phyloP scores from a whole-genome alignment of 768 basidiomycete species.

The Pisolithus albus region DNA sequence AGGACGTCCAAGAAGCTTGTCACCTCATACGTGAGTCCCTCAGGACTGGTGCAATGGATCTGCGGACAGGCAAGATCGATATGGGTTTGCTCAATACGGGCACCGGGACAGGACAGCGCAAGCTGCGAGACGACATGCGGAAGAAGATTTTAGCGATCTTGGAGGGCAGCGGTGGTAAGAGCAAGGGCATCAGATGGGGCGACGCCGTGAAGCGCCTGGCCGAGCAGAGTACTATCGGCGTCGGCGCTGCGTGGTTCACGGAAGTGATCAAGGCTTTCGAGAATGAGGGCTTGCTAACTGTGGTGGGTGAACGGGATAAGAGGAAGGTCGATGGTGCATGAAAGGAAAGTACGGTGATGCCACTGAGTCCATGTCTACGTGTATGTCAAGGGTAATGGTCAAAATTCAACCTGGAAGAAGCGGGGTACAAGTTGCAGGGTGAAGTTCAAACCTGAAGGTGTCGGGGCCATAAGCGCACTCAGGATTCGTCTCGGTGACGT shows the following conservation, averaged over 20 bases:
- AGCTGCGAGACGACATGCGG: conserved; percentile 85
- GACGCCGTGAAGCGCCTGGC: conserved; percentile 73
- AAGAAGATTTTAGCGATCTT: conserved; percentile 56
- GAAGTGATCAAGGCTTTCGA: conserved; percentile 73
- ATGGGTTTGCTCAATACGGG: conserved; percentile 94
- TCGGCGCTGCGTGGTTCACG: conserved; percentile 75
- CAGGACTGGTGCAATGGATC: conserved; percentile 91
- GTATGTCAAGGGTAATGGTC: background rate
- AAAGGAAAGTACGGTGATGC: background rate
- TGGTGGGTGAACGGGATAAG: conserved; percentile 81
- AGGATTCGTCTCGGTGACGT: too few relatives aligned
- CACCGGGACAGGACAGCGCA: conserved; percentile 79
- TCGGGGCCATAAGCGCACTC: too few relatives aligned
- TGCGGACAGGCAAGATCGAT: conserved; percentile 94
- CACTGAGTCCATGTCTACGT: background rate
- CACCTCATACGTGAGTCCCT: conserved; percentile 97
- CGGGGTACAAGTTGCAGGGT: too few relatives aligned
- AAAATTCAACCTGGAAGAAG: too few relatives aligned
- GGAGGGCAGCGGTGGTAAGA: conserved; percentile 43
- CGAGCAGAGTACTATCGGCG: conserved; percentile 75
- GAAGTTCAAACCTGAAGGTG: too few relatives aligned
- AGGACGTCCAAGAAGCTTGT: conserved; percentile 85
- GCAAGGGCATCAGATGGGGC: conserved; percentile 66
- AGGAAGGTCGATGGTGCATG: conserved; percentile 45
- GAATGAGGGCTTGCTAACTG: conserved; percentile 80